Base-by-base conservation (phyloP, 805 yeast genomes). In the Yamadazyma philogaea region DNA sequence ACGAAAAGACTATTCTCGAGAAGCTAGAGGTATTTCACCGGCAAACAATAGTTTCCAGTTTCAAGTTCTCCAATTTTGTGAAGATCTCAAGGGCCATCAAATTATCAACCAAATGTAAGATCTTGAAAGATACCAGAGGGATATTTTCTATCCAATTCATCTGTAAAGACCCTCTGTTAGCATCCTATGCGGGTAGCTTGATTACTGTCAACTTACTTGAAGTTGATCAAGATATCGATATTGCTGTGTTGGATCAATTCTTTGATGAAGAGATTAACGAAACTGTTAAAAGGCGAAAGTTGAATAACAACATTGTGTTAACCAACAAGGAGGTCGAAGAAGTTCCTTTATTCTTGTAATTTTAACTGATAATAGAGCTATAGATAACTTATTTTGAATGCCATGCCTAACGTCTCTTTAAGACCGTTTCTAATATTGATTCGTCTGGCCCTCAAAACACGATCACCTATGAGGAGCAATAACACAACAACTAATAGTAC, bases 1-100 rank as follows among this genome's bases (percentile, higher is more conserved):
- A 72, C 46, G 84, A 77, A 37, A 72, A 74, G 50, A 66, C 79
- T 2, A 76, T 80, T 10, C 58, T 88, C 24, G 91, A 84, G 47
- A 79, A 81, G 33, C 57, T 87, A 22, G 69, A 57, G n/a, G 52
- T 77, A 1, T 68, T 50, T 47, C 59, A 60, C 1, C 46, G 44
- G 5, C 18, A 18, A 16, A 48, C 34, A 11, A 56, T 57, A 0
- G 46, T 53, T 4, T 60, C 70, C 1, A 53, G 61, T 42, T 63
- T 62, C 45, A 59, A 60, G 27, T 70, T 69, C 44, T 28, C 47
- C 18, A 61, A 56, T 24, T 69, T 70, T 39, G 55, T 56, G 38
- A 62, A 57, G 45, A 61, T 68, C 14, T 51, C 60, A 33, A 57
- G 54, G 30, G 66, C 69, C 1, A 73, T 68, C 8, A 65, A 63